Evolutionary conservation across 768 basidiomycete genomes (phyloP), one percentile per base, ranked within the genome.

Genomic region (Suillus variegatus): DNA sequence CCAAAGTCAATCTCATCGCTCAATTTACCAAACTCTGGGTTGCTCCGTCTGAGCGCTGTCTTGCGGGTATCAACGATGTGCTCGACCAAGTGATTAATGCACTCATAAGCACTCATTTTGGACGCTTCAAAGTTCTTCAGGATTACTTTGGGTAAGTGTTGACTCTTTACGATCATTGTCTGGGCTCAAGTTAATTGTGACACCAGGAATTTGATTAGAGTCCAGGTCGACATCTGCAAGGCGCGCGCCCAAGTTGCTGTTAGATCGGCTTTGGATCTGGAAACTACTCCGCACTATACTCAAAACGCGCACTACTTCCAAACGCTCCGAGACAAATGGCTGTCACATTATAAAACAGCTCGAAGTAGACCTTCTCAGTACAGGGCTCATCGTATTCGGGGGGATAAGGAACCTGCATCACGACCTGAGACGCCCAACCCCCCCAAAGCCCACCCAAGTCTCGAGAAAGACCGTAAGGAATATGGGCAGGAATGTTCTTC

Each of bases 381-480:
- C 61, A 32, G 16, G 60, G 61, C 12, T 22, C 46, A 9, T 49
- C n/a, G n/a, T n/a, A 44, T 41, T 35, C 96, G 52, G 93, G 87
- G 70, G 92, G 91, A 3, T 20, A 18, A 6, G 44, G 18, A 7
- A 41, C 40, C 5, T 28, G 28, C 3, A 47, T 4, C 46, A 22
- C 44, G 9, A 46, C 46, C 46, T n/a, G 46, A 32, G 91, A 91
- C 38, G 90, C 88, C 64, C 89, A 88, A 10, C 14, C 6, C 43
- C 43, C 7, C 8, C 43, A 10, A 44, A 44, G 6, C 0, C 8
- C n/a, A 20, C 7, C 0, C 18, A 9, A 44, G 18, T 44, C 7
- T 14, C 18, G 43, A 44, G 18, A 13, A 44, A 3, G 18, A 2
- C 28, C 3, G 3, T 6, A 44, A 20, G 20, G 46, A 46, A 46